Evolutionary conservation across 208 protist genomes (phyloP).

Genomic region (Crithidia sp.): DNA sequence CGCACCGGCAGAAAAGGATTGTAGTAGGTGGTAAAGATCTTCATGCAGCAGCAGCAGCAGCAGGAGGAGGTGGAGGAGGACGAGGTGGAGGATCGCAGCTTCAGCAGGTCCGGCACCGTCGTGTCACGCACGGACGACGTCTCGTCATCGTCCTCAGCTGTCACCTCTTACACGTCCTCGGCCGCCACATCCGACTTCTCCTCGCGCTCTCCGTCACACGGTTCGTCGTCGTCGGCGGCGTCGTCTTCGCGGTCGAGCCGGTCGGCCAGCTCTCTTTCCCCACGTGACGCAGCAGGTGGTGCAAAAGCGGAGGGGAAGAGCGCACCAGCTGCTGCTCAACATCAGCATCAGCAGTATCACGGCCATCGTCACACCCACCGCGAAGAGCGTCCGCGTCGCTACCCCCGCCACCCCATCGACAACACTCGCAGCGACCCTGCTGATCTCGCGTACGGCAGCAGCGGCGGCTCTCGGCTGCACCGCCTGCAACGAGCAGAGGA

Average conservation of each 20-base stretch:
- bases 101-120: slow-evolving; percentile 19
- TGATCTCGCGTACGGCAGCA: neutral
- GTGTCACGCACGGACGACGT: slow-evolving; percentile 21
- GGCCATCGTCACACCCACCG: neutral
- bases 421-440: neutral
- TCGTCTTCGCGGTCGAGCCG: neutral
- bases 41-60: neutral
- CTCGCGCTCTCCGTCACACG: slow-evolving; percentile 3
- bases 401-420: neutral
- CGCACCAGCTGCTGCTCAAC: too few species aligned
- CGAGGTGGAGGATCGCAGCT: neutral
- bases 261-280: neutral
- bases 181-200: slow-evolving; percentile 10
- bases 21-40: too few species aligned
- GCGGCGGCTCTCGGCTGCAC: neutral
- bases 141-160: slow-evolving; percentile 3
- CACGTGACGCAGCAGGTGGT: too few species aligned
- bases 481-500: neutral
- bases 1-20: too few species aligned
- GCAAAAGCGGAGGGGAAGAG: too few species aligned
- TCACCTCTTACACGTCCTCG: neutral
- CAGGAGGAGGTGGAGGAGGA: slow-evolving; percentile 2
- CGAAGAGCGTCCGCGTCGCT: neutral
- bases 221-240: neutral
- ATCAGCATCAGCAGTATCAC: neutral